Evolutionary conservation across 116 monocot genomes (phyloP).

Genomic region (Iris pallida): DNA sequence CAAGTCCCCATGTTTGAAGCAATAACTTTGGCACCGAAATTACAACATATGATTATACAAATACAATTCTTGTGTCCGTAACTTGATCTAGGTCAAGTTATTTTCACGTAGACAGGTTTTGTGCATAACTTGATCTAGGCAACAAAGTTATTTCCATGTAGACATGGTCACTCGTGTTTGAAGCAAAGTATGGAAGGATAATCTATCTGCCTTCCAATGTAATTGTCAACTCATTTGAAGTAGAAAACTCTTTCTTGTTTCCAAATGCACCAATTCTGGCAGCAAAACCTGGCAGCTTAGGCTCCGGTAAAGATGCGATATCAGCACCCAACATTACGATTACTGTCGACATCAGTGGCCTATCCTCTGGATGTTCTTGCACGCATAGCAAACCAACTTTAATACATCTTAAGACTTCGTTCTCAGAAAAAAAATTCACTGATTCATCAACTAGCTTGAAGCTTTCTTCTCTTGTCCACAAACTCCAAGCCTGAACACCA

Average conservation of each 20-base stretch:
- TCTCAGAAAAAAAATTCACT: not conserved
- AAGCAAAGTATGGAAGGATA: not conserved
- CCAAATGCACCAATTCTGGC: not conserved
- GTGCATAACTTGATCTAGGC: too few relatives aligned
- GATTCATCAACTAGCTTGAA: not conserved
- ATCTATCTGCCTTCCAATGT: not conserved
- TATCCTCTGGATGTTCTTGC: conserved; percentile 16
- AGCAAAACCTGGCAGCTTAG: conserved; percentile 11
- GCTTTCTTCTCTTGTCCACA: not conserved
- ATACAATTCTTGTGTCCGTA: too few relatives aligned
- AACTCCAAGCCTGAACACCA: not conserved
- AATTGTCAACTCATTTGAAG: not conserved
- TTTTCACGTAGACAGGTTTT: too few relatives aligned
- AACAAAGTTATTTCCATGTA: too few relatives aligned
- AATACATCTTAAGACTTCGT: not conserved
- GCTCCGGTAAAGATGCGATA: not conserved
- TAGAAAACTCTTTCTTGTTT: not conserved
- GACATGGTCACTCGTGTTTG: too few relatives aligned
- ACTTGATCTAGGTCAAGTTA: too few relatives aligned
- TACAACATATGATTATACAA: too few relatives aligned
- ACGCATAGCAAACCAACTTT: not conserved
- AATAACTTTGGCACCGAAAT: too few relatives aligned
- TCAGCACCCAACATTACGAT: conserved; percentile 16
- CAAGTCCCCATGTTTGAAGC: too few relatives aligned
- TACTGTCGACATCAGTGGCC: conserved; percentile 29